Evolutionary conservation across 1,284 basidiomycete genomes (phyloP).

Genomic region (Marasmius tenuissimus): DNA sequence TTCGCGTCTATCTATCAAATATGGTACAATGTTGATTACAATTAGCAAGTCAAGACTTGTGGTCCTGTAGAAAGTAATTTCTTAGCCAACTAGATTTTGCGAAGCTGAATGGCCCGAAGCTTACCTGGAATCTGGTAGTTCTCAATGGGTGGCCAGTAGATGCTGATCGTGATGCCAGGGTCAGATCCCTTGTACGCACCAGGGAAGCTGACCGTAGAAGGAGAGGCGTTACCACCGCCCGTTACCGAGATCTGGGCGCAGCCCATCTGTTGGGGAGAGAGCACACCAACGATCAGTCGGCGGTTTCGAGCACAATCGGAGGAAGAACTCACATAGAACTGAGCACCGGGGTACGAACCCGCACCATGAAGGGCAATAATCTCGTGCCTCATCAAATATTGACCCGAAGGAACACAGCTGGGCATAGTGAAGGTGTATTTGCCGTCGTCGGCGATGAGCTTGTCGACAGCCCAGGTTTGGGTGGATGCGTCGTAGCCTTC

Average conservation of each 20-base stretch:
- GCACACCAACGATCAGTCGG: neutral
- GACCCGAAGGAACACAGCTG: slow-evolving; percentile 44
- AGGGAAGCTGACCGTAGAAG: slow-evolving; percentile 51
- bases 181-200: slow-evolving; percentile 44
- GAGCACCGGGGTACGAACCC: slow-evolving; percentile 48
- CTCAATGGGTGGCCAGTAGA: slow-evolving; percentile 28
- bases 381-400: slow-evolving; percentile 17
- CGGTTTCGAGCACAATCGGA: too few species aligned
- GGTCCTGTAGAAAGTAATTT: neutral
- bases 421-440: slow-evolving; percentile 54
- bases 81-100: neutral
- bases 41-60: neutral
- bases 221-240: slow-evolving; percentile 41
- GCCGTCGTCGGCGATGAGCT: slow-evolving; percentile 50
- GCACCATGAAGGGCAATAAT: slow-evolving; percentile 27
- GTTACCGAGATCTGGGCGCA: slow-evolving; percentile 43
- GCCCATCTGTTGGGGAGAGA: slow-evolving; percentile 27
- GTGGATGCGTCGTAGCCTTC: slow-evolving; percentile 38
- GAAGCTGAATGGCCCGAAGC: neutral
- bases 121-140: slow-evolving; percentile 42
- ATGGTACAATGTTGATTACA: too few species aligned
- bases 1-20: too few species aligned
- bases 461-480: slow-evolving; percentile 46
- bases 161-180: slow-evolving; percentile 42
- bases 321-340: slow-evolving; percentile 39